These are phyloP conservation scores for Penicillium antarcticum DNA, from an alignment of 495 filamentous ascomycete genomes.

Conservation along the genomic window DNA sequence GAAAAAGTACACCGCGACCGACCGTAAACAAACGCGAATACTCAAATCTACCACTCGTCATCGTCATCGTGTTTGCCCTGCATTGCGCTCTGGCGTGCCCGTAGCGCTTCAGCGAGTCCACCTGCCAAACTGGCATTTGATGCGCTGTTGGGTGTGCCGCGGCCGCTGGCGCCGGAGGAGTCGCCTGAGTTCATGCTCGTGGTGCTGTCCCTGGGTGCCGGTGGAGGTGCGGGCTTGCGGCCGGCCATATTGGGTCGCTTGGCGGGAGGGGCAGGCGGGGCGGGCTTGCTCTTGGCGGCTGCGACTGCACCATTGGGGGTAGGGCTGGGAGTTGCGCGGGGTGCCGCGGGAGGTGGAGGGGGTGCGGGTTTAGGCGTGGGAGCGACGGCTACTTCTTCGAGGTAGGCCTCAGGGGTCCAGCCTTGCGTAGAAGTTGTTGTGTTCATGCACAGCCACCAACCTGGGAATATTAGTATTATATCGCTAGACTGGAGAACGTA, in stretches of 20 bases:
- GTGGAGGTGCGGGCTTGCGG: constrained; percentile 62
- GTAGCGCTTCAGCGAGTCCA: constrained; percentile 78
- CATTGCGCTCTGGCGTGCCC: constrained; percentile 70
- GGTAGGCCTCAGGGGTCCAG: constrained; percentile 91
- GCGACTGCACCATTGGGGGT: constrained; percentile 49
- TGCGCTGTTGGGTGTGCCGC: constrained; percentile 65
- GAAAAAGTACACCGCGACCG: constrained; percentile 15
- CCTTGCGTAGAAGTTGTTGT: constrained; percentile 62
- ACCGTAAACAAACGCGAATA: constrained; percentile 8
- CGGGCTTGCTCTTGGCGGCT: constrained; percentile 63
- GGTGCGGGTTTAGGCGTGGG: constrained; percentile 46
- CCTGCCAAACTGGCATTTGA: constrained; percentile 71
- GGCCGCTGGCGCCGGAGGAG: constrained; percentile 60
- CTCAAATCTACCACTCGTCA: constrained; percentile 56
- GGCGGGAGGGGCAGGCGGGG: constrained; percentile 76
- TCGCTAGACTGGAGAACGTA: constrained; percentile 3
- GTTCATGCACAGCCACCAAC: constrained; percentile 92
- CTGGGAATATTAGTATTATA: constrained; percentile 44
- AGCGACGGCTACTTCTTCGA: constrained; percentile 66
- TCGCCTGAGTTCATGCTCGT: constrained; percentile 67
- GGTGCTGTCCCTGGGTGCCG: constrained; percentile 66
- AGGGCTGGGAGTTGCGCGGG: constrained; percentile 39
- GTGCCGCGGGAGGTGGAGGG: constrained; percentile 59
- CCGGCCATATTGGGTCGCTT: constrained; percentile 72
- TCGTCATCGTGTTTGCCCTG: constrained; percentile 62